phyloP scores from a whole-genome alignment of 768 basidiomycete species.

The Rhizopogon salebrosus region DNA sequence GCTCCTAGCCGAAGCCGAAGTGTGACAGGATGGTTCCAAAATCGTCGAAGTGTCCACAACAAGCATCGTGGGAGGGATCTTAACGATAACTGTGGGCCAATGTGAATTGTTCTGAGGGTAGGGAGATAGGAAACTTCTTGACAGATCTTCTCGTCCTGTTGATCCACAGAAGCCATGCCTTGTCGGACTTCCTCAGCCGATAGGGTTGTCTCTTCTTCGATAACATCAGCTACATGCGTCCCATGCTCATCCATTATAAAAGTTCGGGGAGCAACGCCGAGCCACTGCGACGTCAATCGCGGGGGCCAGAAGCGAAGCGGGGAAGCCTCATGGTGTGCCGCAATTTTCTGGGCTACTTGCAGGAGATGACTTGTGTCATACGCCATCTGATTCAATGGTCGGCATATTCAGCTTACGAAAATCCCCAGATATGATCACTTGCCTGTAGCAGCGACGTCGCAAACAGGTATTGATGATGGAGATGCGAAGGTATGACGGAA shows the following conservation, averaged over 20 bases:
- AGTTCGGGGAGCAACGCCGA: slow-evolving; percentile 32
- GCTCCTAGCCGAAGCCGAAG: slow-evolving; percentile 28
- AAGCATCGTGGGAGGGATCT: slow-evolving; percentile 1
- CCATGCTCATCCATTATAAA: slow-evolving; percentile 24
- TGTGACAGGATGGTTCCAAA: slow-evolving; percentile 23
- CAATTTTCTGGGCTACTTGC: slow-evolving; percentile 26
- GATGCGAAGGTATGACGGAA: slow-evolving; percentile 21
- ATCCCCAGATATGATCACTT: neutral
- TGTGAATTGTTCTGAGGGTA: neutral
- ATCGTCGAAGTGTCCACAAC: slow-evolving; percentile 2
- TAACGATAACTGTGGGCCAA: neutral
- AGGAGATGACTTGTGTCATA: slow-evolving; percentile 34
- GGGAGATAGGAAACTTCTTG: neutral
- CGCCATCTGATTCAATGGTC: slow-evolving; percentile 31
- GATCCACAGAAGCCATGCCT: slow-evolving; percentile 19
- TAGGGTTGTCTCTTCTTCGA: slow-evolving; percentile 18
- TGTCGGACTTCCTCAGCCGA: slow-evolving; percentile 27
- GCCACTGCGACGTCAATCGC: slow-evolving; percentile 35
- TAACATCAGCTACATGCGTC: neutral
- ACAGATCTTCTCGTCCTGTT: neutral
- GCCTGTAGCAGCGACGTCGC: slow-evolving; percentile 44
- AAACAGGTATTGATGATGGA: slow-evolving; percentile 33
- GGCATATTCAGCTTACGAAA: neutral
- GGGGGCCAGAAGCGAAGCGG: slow-evolving; percentile 35
- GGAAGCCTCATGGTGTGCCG: slow-evolving; percentile 26